Percentiles rank a stretch among this genome's conserved stretches.
Conservation (phyloP, 257 asterid species). For the Penstemon newberryi region DNA sequence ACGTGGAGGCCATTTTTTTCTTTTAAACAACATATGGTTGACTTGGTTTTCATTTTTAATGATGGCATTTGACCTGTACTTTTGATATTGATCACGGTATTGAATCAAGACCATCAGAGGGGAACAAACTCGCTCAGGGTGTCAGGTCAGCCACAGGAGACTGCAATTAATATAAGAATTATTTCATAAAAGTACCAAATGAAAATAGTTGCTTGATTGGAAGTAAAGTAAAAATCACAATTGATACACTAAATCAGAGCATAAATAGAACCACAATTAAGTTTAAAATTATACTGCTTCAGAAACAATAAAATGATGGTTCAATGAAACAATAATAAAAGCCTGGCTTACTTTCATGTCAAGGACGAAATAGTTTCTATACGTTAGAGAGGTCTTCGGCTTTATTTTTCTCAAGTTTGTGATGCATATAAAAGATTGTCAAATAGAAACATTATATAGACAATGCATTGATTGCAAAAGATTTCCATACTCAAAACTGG, state of each 20-base stretch:
- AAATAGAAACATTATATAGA: not conserved
- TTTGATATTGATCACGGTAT: slow-evolving; percentile 29
- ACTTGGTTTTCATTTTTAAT: slow-evolving; percentile 54
- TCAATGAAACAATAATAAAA: not conserved
- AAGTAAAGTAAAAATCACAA: not conserved
- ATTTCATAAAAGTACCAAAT: not conserved
- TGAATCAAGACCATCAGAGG: slow-evolving; percentile 31
- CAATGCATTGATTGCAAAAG: slow-evolving; percentile 2
- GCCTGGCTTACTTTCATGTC: not conserved
- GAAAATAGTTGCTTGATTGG: not conserved
- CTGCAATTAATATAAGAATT: slow-evolving; percentile 11
- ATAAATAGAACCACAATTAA: not conserved
- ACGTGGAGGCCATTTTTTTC: slow-evolving; percentile 48
- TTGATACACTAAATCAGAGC: not conserved
- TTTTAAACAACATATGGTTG: slow-evolving; percentile 37
- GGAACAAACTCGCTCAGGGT: slow-evolving; percentile 28
- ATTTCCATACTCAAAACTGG: not conserved
- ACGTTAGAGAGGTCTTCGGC: not conserved
- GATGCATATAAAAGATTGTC: not conserved
- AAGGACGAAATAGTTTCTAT: not conserved
- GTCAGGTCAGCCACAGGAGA: slow-evolving; percentile 28
- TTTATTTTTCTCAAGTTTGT: not conserved
- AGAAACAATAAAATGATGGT: not conserved
- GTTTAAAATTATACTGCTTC: not conserved
- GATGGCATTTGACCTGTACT: slow-evolving; percentile 59